phyloP scores from a whole-genome alignment of 2,329 filamentous ascomycete genomes.

The Clonostachys chloroleuca region DNA sequence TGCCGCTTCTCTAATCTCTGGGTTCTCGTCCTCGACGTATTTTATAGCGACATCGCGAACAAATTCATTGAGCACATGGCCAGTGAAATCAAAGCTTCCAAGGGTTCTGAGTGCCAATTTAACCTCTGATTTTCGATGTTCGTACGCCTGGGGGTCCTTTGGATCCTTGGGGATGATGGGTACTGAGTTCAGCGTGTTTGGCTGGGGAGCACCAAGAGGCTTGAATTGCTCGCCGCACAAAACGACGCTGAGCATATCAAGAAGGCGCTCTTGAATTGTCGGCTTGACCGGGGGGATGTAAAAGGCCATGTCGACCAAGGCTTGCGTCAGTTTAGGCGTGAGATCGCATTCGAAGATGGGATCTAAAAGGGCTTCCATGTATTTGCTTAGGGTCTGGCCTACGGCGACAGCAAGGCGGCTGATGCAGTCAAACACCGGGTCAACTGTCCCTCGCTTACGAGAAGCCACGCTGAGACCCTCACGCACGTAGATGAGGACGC shows the following conservation, averaged over 20 bases:
- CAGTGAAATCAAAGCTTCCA: conserved; percentile 94
- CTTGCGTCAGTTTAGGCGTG: conserved; percentile 89
- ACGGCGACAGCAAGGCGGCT: conserved; percentile 94
- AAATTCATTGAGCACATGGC: conserved; percentile 95
- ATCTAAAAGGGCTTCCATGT: conserved; percentile 92
- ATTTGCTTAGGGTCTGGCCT: conserved; percentile 94
- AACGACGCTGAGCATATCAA: conserved; percentile 93
- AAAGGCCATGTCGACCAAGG: conserved; percentile 96
- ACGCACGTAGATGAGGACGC: conserved; percentile 87
- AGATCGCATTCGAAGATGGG: conserved; percentile 96
- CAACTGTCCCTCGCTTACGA: conserved; percentile 57
- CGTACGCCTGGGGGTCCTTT: conserved; percentile 77
- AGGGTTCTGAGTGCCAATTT: conserved; percentile 91
- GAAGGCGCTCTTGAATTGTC: conserved; percentile 86
- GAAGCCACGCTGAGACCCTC: conserved; percentile 85
- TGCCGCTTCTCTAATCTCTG: conserved; percentile 88
- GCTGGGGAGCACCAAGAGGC: conserved; percentile 82
- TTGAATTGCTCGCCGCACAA: conserved; percentile 90
- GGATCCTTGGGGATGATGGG: conserved; percentile 84
- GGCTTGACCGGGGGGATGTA: conserved; percentile 94
- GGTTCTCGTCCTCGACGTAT: conserved; percentile 94
- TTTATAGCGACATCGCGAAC: conserved; percentile 97
- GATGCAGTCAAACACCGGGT: conserved; percentile 94
- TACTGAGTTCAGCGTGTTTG: conserved; percentile 74
- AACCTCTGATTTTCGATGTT: conserved; percentile 79